Conservation (phyloP, 2,329 filamentous ascomycete species). For the Diaporthe velutina region DNA sequence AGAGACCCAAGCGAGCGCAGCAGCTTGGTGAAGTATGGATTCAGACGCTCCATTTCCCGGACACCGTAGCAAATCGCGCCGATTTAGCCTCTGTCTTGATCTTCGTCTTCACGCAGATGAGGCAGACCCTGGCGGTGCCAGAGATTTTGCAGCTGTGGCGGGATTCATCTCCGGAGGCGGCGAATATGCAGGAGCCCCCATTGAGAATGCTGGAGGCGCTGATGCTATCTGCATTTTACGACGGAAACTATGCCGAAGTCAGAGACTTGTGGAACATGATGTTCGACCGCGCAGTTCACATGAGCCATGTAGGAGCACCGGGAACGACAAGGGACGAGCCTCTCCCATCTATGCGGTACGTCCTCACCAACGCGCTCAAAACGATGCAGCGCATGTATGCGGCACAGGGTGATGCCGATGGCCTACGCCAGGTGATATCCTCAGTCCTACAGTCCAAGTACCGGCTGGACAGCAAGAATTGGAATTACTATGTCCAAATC, state of each 20-base stretch:
- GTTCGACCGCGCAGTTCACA: conserved; percentile 63
- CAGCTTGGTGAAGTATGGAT: conserved; percentile 40
- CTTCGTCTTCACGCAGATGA: conserved; percentile 56
- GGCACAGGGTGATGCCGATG: conserved; percentile 55
- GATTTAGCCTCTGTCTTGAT: conserved; percentile 56
- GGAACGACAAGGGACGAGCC: conserved; percentile 48
- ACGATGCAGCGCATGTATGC: conserved; percentile 62
- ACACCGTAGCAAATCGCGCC: conserved; percentile 48
- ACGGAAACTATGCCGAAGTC: conserved; percentile 71
- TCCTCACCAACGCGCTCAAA: conserved; percentile 62
- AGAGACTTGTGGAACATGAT: conserved; percentile 76
- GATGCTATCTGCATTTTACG: conserved; percentile 75
- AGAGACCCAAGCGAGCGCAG: not conserved
- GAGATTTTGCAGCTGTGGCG: conserved; percentile 63
- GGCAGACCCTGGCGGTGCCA: conserved; percentile 52
- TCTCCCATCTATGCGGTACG: conserved; percentile 64
- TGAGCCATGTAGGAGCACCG: conserved; percentile 52
- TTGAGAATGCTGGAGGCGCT: conserved; percentile 72
- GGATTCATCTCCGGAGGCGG: conserved; percentile 57
- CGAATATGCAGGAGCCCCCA: conserved; percentile 53
- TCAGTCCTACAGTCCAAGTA: conserved; percentile 77
- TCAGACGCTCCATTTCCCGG: conserved; percentile 41
- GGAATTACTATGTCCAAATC: conserved; percentile 81
- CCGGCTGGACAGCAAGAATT: conserved; percentile 79
- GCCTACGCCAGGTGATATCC: conserved; percentile 64